Percentiles rank a stretch among this genome's conserved stretches.
Evolutionary conservation across 306 rosid genomes (phyloP).

Genomic region (Quercus berberidifolia): DNA sequence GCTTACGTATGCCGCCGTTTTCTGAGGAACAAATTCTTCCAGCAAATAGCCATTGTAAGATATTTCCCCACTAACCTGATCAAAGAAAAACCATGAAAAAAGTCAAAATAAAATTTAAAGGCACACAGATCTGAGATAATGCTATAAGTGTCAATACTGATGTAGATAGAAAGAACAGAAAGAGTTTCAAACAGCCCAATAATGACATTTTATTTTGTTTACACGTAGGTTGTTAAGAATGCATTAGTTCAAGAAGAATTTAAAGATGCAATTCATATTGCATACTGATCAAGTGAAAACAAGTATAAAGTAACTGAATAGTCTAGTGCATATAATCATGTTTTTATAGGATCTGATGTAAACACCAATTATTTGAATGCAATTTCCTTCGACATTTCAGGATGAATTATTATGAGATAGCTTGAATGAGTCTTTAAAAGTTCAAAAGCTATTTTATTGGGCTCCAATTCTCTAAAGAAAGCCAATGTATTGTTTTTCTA

Average conservation of each 20-base stretch:
- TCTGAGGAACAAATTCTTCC: conserved; percentile 71
- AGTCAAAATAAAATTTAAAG: not conserved
- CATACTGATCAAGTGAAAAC: not conserved
- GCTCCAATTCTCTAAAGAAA: not conserved
- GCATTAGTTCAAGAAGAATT: not conserved
- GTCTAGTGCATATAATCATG: not conserved
- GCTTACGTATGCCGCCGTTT: conserved; percentile 75
- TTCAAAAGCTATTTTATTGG: not conserved
- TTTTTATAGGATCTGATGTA: not conserved
- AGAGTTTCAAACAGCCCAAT: not conserved
- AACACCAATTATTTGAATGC: not conserved
- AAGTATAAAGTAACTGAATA: not conserved
- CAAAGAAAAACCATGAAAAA: not conserved
- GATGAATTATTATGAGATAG: not conserved
- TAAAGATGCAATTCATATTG: not conserved
- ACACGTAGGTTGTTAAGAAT: not conserved
- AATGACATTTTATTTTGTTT: not conserved
- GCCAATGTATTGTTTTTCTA: not conserved
- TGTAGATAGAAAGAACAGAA: not conserved
- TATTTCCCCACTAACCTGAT: conserved; percentile 52
- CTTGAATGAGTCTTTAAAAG: not conserved
- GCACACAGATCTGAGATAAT: not conserved
- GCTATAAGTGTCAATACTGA: not conserved
- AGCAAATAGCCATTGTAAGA: conserved; percentile 62
- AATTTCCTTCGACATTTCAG: not conserved